Conservation (phyloP, 2,329 filamentous ascomycete genomes). For the Basipetospora sp. region DNA sequence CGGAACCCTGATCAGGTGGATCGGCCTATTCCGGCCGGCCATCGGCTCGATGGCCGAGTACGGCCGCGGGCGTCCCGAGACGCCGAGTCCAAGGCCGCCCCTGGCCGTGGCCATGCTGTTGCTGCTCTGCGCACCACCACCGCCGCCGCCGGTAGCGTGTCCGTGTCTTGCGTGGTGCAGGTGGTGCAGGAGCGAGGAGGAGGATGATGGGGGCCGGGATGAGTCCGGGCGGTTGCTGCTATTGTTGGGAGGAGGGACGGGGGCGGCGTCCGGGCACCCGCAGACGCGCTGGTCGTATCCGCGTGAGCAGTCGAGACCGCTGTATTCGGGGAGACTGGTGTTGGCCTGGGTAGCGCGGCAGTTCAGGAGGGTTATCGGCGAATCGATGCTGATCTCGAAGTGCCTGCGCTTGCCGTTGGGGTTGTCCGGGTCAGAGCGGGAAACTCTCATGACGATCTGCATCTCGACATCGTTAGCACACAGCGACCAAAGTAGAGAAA, state of each 20-base stretch:
- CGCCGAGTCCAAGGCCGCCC: too few species aligned
- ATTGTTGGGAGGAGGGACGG: background rate
- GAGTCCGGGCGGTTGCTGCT: too few species aligned
- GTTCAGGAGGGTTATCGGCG: conserved; percentile 81
- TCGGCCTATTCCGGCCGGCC: conserved; percentile 40
- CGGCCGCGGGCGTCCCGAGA: background rate
- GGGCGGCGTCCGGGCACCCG: conserved; percentile 37
- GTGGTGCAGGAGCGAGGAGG: background rate
- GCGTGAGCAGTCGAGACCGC: conserved; percentile 35
- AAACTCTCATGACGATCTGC: conserved; percentile 77
- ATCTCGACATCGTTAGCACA: background rate
- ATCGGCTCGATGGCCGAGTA: conserved; percentile 18
- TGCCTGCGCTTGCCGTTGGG: conserved; percentile 64
- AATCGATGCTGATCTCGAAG: conserved; percentile 94
- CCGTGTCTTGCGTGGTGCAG: background rate
- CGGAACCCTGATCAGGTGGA: conserved; percentile 68
- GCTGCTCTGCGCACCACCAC: too few species aligned
- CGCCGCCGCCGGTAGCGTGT: too few species aligned
- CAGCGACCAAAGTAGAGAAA: too few species aligned
- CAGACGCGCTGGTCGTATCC: conserved; percentile 30
- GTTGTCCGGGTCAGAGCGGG: conserved; percentile 65
- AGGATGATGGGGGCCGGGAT: background rate
- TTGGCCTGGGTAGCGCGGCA: conserved; percentile 88
- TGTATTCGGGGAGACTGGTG: conserved; percentile 69
- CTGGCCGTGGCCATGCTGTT: too few species aligned